Conservation (phyloP, 2,329 filamentous ascomycete genomes). For the Talaromyces sp. region DNA sequence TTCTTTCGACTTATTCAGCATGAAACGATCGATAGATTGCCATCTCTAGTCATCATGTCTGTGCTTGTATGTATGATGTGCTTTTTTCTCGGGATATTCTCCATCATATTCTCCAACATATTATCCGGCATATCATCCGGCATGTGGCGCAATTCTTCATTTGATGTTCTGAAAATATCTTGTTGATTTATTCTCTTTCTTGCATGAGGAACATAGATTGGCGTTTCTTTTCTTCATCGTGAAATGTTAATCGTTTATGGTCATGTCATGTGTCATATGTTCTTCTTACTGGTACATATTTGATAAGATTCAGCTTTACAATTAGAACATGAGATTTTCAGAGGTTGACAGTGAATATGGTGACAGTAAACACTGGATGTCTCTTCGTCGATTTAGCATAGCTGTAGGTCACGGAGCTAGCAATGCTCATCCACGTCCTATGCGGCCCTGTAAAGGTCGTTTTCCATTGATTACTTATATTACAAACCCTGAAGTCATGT, state of each 20-base stretch:
- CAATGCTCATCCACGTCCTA: conserved; percentile 1
- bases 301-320: background rate
- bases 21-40: background rate
- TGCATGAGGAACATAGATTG: conserved; percentile 17
- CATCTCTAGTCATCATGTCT: background rate
- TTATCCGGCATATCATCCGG: background rate
- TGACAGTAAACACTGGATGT: background rate
- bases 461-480: background rate
- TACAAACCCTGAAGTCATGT: background rate
- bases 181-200: background rate
- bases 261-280: conserved; percentile 6
- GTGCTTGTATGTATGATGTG: conserved; percentile 8
- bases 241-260: conserved; percentile 1
- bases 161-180: background rate
- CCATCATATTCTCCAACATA: no score
- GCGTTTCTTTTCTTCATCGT: conserved; percentile 9
- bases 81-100: conserved; percentile 2
- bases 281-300: conserved; percentile 3
- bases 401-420: conserved; percentile 3
- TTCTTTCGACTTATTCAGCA: background rate
- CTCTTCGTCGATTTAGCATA: background rate
- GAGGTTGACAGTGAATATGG: background rate
- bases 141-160: background rate
- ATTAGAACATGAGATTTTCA: background rate
- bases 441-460: background rate